Evolutionary conservation across 768 basidiomycete genomes (phyloP), one percentile per base, ranked within the genome.

Genomic region (Macrolepiota fuliginosa): DNA sequence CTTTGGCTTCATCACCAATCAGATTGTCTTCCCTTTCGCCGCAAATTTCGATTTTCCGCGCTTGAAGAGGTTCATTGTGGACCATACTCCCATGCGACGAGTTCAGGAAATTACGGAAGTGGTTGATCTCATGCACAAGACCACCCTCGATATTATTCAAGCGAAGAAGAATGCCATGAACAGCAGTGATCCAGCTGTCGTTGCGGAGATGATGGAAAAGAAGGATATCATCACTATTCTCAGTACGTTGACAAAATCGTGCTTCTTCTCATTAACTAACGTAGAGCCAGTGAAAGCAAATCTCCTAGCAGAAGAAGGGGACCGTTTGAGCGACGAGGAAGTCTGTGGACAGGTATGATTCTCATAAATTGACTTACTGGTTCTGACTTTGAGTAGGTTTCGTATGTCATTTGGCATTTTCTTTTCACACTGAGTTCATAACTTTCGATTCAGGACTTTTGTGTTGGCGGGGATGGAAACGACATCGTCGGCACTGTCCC

Each of bases 201-300:
- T 68, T 12, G 64, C 63, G 17, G 72, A 78, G 57, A 70, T 78
- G 32, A 75, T 72, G 11, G 69, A 72, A 60, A 79, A 79, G 17
- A 79, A 78, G 57, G 81, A 83, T 63, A 72, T 83, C 19, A 77
- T 83, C 64, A 82, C 77, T 57, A 71, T 81, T 29, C 68, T 83
- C 11, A 67, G 83, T 83, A 64, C 39, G 79, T 66, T 11, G 7
- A 3, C 52, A 17, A 15, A 40, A 17, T 49, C 32, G n/a, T 15
- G 22, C 13, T 35, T 49, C 6, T 12, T 19, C 40, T 29, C 15
- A 27, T 40, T 1, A n/a, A n/a, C 27, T 37, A 35, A 49, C 35
- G 12, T 9, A 17, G 13, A 11, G 4, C 32, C 49, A 79, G 77
- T 79, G 71, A 68, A 61, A 39, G 74, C 71, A 17, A 78, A 78